These are phyloP conservation scores for Gliomastix tumulicola DNA, from an alignment of 2,329 filamentous ascomycete genomes.

Conservation along the genomic window DNA sequence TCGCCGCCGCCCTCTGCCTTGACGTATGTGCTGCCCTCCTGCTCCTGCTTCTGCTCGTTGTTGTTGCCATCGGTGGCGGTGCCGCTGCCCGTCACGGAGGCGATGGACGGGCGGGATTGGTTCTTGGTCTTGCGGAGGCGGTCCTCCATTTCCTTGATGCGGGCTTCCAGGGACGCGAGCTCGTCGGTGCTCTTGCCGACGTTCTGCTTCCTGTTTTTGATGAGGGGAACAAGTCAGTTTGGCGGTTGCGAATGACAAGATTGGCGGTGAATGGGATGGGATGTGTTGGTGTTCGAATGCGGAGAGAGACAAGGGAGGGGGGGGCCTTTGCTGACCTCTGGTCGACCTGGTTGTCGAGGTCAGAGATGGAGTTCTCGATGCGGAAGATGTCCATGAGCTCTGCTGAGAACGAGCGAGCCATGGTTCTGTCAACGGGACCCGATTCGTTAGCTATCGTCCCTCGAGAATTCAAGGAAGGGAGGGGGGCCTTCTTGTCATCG, in stretches of 20 bases:
- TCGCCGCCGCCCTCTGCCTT: conserved; percentile 18
- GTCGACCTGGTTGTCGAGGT: conserved; percentile 68
- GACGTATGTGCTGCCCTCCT: conserved; percentile 13
- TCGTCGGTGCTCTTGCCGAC: conserved; percentile 70
- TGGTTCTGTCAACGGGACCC: too few relatives aligned
- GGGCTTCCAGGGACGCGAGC: conserved; percentile 78
- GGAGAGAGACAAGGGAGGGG: conserved; percentile 3
- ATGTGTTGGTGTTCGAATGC: neutral
- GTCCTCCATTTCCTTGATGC: conserved; percentile 78
- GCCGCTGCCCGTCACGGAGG: conserved; percentile 7
- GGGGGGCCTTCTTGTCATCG: too few relatives aligned
- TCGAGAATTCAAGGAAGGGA: too few relatives aligned
- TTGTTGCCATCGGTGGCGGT: conserved; percentile 10
- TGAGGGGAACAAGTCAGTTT: conserved; percentile 4
- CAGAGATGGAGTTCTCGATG: conserved; percentile 70
- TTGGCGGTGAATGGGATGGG: too few relatives aligned
- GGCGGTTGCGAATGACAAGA: too few relatives aligned
- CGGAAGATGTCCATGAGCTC: conserved; percentile 87
- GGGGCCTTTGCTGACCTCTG: conserved; percentile 82
- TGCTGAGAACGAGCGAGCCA: conserved; percentile 79
- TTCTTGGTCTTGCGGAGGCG: conserved; percentile 45
- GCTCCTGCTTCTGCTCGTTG: conserved; percentile 9
- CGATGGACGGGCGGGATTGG: conserved; percentile 9
- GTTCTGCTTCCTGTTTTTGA: conserved; percentile 68
- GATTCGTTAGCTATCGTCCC: too few relatives aligned